Conservation (phyloP, 306 rosid genomes). For the Ochetophila trinervis region DNA sequence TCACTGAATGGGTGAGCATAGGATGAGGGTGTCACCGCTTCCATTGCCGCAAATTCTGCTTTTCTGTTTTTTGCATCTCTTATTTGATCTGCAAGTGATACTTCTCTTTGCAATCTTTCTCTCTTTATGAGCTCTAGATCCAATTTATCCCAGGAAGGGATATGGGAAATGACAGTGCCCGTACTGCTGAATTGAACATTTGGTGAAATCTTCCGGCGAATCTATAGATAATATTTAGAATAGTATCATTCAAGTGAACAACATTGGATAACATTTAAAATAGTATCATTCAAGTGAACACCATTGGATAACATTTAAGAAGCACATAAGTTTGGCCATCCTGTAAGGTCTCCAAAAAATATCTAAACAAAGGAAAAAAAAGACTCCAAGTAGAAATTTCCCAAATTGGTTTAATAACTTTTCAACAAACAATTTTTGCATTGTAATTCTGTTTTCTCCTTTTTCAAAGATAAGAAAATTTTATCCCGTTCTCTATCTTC, state of each 20-base stretch:
- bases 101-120: slow-evolving; percentile 45
- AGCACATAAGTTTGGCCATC: neutral
- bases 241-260: neutral
- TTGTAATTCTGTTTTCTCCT: neutral
- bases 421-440: neutral
- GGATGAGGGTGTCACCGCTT: slow-evolving; percentile 26
- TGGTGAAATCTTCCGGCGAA: slow-evolving; percentile 36
- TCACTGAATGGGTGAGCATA: slow-evolving; percentile 12
- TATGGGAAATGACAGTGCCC: slow-evolving; percentile 30
- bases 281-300: too few relatives aligned
- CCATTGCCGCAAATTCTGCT: slow-evolving; percentile 30
- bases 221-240: slow-evolving; percentile 36
- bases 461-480: neutral
- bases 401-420: neutral
- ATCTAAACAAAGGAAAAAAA: neutral
- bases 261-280: neutral
- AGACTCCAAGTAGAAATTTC: neutral
- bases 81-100: slow-evolving; percentile 78
- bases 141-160: slow-evolving; percentile 44
- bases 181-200: slow-evolving; percentile 27
- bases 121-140: slow-evolving; percentile 67
- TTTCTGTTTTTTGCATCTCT: slow-evolving; percentile 55
- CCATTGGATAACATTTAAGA: too few relatives aligned
- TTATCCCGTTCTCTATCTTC: neutral
- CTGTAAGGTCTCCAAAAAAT: neutral